Evolutionary conservation across 176 grass and related monocot species (phyloP).

Genomic region (Musa beccarii): DNA sequence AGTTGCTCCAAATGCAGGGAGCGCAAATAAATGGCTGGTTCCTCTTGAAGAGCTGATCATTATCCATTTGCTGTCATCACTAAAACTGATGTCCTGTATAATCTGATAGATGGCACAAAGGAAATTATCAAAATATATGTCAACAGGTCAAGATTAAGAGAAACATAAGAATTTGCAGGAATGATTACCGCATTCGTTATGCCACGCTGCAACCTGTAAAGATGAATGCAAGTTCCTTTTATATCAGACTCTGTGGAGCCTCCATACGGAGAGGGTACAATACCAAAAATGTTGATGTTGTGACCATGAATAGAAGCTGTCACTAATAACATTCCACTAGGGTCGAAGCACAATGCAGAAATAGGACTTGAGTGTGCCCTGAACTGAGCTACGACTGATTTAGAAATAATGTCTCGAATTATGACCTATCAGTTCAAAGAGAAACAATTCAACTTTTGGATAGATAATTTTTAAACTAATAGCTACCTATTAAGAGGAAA

Average conservation of each 20-base stretch:
- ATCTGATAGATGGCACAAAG: slow-evolving; percentile 45
- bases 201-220: slow-evolving; percentile 90
- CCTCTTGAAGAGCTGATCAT: slow-evolving; percentile 96
- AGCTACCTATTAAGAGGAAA: too few species aligned
- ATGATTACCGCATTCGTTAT: slow-evolving; percentile 76
- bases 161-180: slow-evolving; percentile 17
- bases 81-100: slow-evolving; percentile 97
- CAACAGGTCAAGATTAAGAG: slow-evolving; percentile 11
- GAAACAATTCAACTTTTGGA: not conserved
- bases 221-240: slow-evolving; percentile 61
- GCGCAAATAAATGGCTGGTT: slow-evolving; percentile 76
- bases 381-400: slow-evolving; percentile 79
- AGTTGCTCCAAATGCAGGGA: slow-evolving; percentile 58
- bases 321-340: slow-evolving; percentile 85
- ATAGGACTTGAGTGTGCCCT: slow-evolving; percentile 82
- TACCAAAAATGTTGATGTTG: slow-evolving; percentile 83
- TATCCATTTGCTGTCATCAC: slow-evolving; percentile 89
- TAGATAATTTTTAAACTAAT: not conserved
- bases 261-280: slow-evolving; percentile 57
- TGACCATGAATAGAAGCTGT: slow-evolving; percentile 91
- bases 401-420: slow-evolving; percentile 80
- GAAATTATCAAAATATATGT: slow-evolving; percentile 4
- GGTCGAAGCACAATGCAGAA: slow-evolving; percentile 93
- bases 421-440: slow-evolving; percentile 54
- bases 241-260: slow-evolving; percentile 40